phyloP scores from a whole-genome alignment of 1,284 basidiomycete species.

The Cutaneotrichosporon sp. region DNA sequence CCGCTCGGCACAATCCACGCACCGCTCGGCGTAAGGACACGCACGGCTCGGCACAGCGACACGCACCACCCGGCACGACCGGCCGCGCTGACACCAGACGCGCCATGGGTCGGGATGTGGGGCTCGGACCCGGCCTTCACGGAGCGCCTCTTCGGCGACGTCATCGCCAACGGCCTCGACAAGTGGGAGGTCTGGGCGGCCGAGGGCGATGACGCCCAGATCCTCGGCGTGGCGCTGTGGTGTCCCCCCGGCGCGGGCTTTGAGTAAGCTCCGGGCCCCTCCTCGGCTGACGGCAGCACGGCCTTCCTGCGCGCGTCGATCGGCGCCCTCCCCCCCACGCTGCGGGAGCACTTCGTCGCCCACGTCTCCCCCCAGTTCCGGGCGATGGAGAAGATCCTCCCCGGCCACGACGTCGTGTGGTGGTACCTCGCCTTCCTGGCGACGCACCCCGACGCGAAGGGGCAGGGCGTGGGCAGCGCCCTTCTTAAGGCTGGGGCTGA shows the following conservation, averaged over 20 bases:
- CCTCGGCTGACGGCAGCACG: not conserved
- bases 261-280: not conserved
- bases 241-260: not conserved
- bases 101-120: not conserved
- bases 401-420: not conserved
- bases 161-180: not conserved
- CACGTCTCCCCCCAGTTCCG: not conserved
- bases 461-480: not conserved
- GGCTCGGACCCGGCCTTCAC: not conserved
- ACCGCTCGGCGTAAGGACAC: no score
- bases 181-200: conserved; percentile 1
- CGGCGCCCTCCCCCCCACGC: not conserved
- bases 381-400: not conserved
- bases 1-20: no score
- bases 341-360: not conserved
- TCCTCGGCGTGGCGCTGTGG: conserved; percentile 1
- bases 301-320: not conserved
- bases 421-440: conserved; percentile 5
- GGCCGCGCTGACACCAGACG: not conserved
- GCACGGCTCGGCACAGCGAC: no score
- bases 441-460: not conserved
- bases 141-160: not conserved
- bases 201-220: not conserved
- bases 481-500: not conserved
- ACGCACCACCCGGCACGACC: not conserved